Conservation (phyloP, 768 basidiomycete genomes). For the Piloderma croceum region DNA sequence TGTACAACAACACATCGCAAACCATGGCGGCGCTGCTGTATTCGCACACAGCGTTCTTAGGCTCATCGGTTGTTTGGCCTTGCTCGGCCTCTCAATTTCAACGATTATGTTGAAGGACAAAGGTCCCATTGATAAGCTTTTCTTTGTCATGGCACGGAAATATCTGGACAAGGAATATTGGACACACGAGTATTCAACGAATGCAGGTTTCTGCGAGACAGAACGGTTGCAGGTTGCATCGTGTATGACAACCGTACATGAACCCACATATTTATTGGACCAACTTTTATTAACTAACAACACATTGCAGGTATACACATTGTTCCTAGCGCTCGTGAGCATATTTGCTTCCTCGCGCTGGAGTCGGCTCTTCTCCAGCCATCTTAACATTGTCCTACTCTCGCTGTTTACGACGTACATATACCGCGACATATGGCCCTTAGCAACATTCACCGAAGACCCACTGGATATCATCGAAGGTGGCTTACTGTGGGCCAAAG, state of each 20-base stretch:
- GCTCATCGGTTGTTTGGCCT: constrained; percentile 15
- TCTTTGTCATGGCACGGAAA: no score
- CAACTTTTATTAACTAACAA: no score
- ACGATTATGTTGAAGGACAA: constrained; percentile 6
- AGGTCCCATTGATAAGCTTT: no score
- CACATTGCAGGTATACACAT: no score
- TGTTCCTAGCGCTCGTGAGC: constrained; percentile 4
- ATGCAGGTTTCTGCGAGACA: no score
- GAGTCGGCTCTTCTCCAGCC: not conserved
- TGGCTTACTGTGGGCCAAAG: constrained; percentile 46
- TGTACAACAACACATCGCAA: constrained; percentile 5
- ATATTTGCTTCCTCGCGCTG: not conserved
- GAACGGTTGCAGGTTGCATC: no score
- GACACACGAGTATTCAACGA: no score
- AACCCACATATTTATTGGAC: no score
- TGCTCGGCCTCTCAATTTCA: constrained; percentile 17
- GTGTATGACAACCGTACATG: no score
- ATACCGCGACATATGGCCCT: constrained; percentile 11
- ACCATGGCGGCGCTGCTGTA: constrained; percentile 19
- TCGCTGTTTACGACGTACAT: constrained; percentile 2
- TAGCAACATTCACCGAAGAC: constrained; percentile 4
- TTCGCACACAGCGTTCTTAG: constrained; percentile 19
- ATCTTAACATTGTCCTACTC: constrained; percentile 4
- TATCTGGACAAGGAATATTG: no score
- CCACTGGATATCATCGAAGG: constrained; percentile 6